A percentile compares a stretch with the other conserved stretches of the same genome.
Evolutionary conservation across 2,329 filamentous ascomycete genomes (phyloP).

Genomic region (Diaporthe australafricana): DNA sequence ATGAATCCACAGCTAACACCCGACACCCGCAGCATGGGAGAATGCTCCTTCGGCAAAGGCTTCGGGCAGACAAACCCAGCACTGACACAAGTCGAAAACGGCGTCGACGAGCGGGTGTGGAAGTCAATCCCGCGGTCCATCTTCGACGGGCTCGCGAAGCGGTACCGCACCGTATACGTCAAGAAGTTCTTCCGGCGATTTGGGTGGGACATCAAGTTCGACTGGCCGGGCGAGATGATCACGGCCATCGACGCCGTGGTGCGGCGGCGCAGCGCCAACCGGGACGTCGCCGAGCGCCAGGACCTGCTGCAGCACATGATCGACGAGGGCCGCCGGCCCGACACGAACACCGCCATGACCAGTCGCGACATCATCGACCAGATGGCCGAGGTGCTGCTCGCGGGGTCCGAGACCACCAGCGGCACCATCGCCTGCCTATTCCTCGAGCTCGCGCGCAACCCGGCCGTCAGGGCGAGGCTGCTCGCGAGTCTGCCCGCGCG

Average conservation of each 20-base stretch:
- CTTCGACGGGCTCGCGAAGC: constrained; percentile 38
- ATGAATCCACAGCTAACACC: not conserved
- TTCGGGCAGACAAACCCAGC: constrained; percentile 43
- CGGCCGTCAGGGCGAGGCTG: constrained; percentile 39
- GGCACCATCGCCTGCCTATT: constrained; percentile 43
- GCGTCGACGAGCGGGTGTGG: constrained; percentile 39
- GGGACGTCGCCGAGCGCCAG: constrained; percentile 13
- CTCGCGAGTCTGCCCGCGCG: not conserved
- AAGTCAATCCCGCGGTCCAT: constrained; percentile 39
- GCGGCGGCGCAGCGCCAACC: constrained; percentile 27
- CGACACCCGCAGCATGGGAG: constrained; percentile 39
- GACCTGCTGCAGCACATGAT: constrained; percentile 40
- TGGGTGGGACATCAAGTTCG: constrained; percentile 39
- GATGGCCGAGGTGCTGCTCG: constrained; percentile 40
- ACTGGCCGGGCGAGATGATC: constrained; percentile 40
- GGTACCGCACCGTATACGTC: constrained; percentile 38
- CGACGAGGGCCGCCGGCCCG: constrained; percentile 36
- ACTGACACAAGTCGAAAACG: constrained; percentile 35
- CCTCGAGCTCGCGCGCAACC: constrained; percentile 43
- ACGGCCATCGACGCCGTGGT: constrained; percentile 35
- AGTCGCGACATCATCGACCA: constrained; percentile 36
- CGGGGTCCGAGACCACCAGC: constrained; percentile 44
- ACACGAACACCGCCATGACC: constrained; percentile 36
- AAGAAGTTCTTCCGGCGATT: constrained; percentile 37
- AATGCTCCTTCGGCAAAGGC: constrained; percentile 44